Percentiles rank a stretch among this genome's conserved stretches.
Conservation (phyloP, 345 rosid genomes). For the Melaleuca quinquenervia region DNA sequence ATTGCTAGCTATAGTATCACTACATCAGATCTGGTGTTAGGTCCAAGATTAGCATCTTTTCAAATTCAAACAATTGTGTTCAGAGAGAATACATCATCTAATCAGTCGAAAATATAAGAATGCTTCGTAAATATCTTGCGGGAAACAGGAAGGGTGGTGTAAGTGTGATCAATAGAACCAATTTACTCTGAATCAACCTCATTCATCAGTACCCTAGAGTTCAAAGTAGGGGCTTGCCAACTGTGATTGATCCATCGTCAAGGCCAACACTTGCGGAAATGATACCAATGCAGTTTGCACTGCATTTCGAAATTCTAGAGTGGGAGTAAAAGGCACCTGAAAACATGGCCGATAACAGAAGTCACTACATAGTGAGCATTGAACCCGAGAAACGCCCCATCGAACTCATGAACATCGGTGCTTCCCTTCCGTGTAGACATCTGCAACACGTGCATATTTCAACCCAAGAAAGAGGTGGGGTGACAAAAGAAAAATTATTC, state of each 20-base stretch:
- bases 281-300: neutral
- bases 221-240: neutral
- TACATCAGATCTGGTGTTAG: neutral
- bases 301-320: neutral
- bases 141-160: neutral
- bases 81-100: neutral
- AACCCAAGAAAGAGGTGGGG: neutral
- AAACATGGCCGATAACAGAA: slow-evolving; percentile 89
- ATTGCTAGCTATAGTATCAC: neutral
- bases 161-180: neutral
- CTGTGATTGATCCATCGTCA: neutral
- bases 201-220: neutral
- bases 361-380: slow-evolving; percentile 57
- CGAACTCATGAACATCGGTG: slow-evolving; percentile 87
- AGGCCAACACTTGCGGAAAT: neutral
- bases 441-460: slow-evolving; percentile 19
- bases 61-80: neutral
- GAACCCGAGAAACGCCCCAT: slow-evolving; percentile 54
- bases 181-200: neutral
- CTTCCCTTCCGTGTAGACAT: slow-evolving; percentile 69
- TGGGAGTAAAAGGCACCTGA: slow-evolving; percentile 46
- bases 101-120: neutral
- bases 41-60: neutral
- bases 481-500: neutral
- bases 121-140: neutral